Base-by-base conservation (phyloP, 257 asterid species). In the Jasminum sambac region DNA sequence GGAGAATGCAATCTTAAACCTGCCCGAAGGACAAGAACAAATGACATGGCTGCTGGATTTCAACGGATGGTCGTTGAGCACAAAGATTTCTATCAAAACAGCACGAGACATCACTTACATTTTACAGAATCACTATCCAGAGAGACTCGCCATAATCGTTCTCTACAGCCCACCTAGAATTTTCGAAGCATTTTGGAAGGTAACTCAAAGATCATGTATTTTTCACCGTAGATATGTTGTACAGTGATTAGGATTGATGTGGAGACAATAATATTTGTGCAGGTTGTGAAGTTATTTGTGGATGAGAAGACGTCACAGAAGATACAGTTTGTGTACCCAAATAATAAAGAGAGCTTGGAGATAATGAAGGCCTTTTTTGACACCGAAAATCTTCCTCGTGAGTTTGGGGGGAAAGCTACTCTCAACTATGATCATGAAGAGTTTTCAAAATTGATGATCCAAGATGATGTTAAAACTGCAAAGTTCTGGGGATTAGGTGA, bases 1-100 rank as follows among this genome's bases (percentile, higher is more conserved):
- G 68, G 97, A 92, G 86, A 93, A 84, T 13, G 96, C 98, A 1
- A 83, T 86, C 72, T 76, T 90, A 66, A 87, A 79, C 81, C 78
- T 90, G 72, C 95, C 94, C 0, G 86, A 87, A 52, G 95, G 89
- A 68, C 96, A 90, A 76, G 94, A 84, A 66, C 95, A 86, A 72
- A 90, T 93, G 95, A 80, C 95, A 1, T 93, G 98, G 98, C 86
- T 93, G 64, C 84, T 93, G 50, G 98, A 93, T 83, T 90, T 88
- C 90, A 90, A 65, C 6, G 97, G 94, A 0, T 93, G 92, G 97
- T 85, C 98, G 4, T 24, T 93, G 19, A 93, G 78, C 71, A 87
- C 90, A 38, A 78, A 82, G 11, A 55, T 87, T 66, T 76, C 98
- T 65, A 81, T 88, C 14, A 87, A 84, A 65, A 87, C 95, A 21